Evolutionary conservation across 2,329 filamentous ascomycete genomes (phyloP).

Genomic region (Cordyceps fumosorosea): DNA sequence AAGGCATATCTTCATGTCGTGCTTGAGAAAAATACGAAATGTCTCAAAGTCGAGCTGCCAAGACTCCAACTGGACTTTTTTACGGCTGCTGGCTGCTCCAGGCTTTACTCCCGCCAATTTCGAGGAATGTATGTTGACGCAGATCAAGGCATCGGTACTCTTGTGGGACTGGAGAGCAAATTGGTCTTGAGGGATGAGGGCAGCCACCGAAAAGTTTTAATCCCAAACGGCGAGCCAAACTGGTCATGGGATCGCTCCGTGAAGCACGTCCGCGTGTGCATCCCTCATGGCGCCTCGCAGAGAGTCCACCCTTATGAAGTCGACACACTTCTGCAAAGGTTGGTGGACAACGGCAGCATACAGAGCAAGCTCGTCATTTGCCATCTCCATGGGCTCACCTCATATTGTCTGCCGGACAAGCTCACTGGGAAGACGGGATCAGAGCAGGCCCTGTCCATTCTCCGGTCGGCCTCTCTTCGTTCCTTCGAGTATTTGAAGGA

Average conservation of each 20-base stretch:
- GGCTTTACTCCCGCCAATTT: conserved; percentile 1
- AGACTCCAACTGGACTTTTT: background rate
- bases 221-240: conserved; percentile 1
- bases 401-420: conserved; percentile 40
- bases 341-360: conserved; percentile 44
- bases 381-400: conserved; percentile 48
- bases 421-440: conserved; percentile 45
- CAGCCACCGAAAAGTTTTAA: background rate
- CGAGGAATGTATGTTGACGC: conserved; percentile 4
- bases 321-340: background rate
- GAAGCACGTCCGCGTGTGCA: background rate
- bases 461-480: conserved; percentile 38
- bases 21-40: background rate
- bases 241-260: background rate
- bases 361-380: conserved; percentile 43
- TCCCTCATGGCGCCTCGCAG: background rate
- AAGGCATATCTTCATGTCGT: background rate
- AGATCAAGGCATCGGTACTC: background rate
- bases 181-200: background rate
- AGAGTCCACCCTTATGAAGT: conserved; percentile 4
- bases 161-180: conserved; percentile 3
- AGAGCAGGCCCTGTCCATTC: conserved; percentile 42
- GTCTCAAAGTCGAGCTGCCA: background rate
- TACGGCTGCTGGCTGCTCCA: background rate
- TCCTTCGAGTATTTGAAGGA: conserved; percentile 26